These are phyloP conservation scores for Alternaria atra DNA, from an alignment of 2,329 filamentous ascomycete genomes.

Conservation along the genomic window DNA sequence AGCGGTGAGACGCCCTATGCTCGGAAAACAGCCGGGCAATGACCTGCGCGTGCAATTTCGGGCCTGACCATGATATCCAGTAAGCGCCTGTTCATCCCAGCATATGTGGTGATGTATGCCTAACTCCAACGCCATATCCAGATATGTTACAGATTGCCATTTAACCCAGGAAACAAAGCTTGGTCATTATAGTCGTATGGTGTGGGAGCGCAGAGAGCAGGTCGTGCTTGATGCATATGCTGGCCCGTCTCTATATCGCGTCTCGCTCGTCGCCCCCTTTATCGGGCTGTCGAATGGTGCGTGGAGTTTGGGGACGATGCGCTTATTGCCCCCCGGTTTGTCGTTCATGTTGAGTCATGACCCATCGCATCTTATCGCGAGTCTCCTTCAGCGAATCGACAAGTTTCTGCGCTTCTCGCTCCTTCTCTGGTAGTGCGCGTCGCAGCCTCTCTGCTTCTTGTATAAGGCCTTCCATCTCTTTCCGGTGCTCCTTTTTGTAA, in stretches of 20 bases:
- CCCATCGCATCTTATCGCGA: conserved; percentile 77
- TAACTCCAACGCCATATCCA: conserved; percentile 25
- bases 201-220: neutral
- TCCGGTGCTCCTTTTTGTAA: conserved; percentile 72
- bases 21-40: neutral
- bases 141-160: conserved; percentile 36
- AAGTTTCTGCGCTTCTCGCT: conserved; percentile 68
- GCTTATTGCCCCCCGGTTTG: conserved; percentile 20
- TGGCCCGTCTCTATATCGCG: neutral
- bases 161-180: conserved; percentile 23
- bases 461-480: conserved; percentile 68
- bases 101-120: conserved; percentile 11
- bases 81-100: conserved; percentile 6
- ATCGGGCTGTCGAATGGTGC: neutral
- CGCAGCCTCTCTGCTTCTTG: conserved; percentile 66
- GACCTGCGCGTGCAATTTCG: neutral
- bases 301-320: neutral
- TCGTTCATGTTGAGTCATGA: conserved; percentile 58
- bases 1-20: neutral
- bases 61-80: conserved; percentile 3
- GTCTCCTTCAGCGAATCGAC: conserved; percentile 68
- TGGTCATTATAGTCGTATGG: conserved; percentile 32
- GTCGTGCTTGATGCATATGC: neutral
- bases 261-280: conserved; percentile 6
- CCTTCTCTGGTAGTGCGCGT: conserved; percentile 62